These are phyloP conservation scores for Solanum phureja DNA, from an alignment of 257 asterid species.

Conservation along the genomic window DNA sequence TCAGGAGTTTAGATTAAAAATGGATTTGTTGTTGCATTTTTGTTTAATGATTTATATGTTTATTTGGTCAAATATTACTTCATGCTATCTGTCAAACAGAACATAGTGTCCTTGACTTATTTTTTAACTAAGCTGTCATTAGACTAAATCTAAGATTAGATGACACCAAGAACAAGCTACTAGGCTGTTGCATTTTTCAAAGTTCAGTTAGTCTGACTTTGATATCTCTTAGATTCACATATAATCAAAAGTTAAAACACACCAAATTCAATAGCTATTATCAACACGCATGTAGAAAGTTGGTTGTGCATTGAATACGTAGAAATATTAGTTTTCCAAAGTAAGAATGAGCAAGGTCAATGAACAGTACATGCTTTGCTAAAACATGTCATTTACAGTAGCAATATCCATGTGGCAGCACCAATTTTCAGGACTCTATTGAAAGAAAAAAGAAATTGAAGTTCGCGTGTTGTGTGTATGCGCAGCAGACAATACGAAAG, in stretches of 20 bases:
- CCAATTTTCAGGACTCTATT: background rate
- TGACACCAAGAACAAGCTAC: background rate
- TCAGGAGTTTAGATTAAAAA: constrained; percentile 5
- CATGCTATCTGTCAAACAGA: background rate
- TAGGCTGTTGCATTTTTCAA: background rate
- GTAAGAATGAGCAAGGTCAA: background rate
- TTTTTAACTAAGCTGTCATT: background rate
- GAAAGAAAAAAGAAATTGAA: background rate
- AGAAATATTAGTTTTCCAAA: background rate
- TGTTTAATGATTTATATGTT: background rate
- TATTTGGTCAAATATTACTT: background rate
- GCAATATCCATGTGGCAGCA: background rate
- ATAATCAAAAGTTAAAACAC: background rate
- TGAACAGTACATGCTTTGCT: background rate
- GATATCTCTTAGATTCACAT: background rate
- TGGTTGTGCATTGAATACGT: background rate
- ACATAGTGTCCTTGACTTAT: background rate
- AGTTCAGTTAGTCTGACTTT: background rate
- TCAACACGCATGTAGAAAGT: background rate
- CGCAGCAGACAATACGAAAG: background rate
- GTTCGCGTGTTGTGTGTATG: background rate
- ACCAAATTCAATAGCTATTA: background rate
- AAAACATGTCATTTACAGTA: background rate
- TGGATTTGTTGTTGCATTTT: background rate
- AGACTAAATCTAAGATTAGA: background rate